A percentile compares a stretch with the other conserved stretches of the same genome.
phyloP scores from a whole-genome alignment of 192 early-diverging fungal species.

The Rhizophagus clarus region DNA sequence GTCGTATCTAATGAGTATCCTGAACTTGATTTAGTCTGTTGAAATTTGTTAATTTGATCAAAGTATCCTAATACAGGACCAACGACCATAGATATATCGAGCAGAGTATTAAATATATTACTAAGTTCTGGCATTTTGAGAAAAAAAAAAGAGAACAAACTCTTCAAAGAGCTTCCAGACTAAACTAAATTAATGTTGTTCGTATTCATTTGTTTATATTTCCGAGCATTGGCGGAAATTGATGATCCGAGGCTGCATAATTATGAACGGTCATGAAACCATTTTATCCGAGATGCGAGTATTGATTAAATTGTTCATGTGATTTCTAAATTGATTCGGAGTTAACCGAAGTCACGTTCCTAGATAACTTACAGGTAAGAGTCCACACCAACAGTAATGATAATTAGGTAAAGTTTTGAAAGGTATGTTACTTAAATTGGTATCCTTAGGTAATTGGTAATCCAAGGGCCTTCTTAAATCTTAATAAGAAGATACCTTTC shows the following conservation, averaged over 20 bases:
- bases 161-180: not conserved
- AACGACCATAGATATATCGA: conserved; percentile 45
- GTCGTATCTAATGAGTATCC: conserved; percentile 60
- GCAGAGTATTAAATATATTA: not conserved
- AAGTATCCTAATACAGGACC: conserved; percentile 61
- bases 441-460: not conserved
- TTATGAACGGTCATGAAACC: no score
- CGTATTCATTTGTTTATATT: no score
- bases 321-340: no score
- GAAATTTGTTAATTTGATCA: conserved; percentile 55
- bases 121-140: not conserved
- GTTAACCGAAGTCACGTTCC: no score
- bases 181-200: no score
- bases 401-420: not conserved
- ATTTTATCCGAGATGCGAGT: no score
- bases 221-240: no score
- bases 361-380: no score
- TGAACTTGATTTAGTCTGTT: conserved; percentile 48
- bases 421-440: not conserved
- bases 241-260: no score
- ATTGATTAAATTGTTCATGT: no score
- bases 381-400: not conserved
- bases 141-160: not conserved
- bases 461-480: no score
- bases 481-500: no score